phyloP scores from a whole-genome alignment of 768 basidiomycete genomes.

The Xanthoconium stramineum region DNA sequence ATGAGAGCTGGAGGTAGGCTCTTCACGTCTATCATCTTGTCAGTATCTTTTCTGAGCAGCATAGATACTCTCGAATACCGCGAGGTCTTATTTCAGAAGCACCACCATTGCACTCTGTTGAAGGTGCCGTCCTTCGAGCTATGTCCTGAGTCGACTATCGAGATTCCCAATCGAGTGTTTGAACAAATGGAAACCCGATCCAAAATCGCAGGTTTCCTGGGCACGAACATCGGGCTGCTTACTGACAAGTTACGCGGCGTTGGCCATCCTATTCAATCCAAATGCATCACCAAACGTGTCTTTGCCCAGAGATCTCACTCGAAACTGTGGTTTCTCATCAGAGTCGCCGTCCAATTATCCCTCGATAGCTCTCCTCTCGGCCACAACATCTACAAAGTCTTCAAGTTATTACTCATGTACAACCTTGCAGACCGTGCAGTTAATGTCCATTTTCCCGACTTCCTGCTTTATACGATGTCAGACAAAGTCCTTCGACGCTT shows the following conservation, averaged over 20 bases:
- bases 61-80: neutral
- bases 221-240: neutral
- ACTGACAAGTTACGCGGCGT: neutral
- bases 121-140: no score
- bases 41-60: neutral
- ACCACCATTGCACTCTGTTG: neutral
- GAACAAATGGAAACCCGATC: neutral
- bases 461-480: neutral
- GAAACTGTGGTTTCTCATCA: neutral
- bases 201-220: neutral
- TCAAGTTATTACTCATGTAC: no score
- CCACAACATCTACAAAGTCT: neutral
- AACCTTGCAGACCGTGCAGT: neutral
- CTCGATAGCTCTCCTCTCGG: neutral
- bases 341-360: neutral
- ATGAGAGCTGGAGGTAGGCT: neutral
- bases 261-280: neutral
- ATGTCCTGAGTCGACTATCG: neutral
- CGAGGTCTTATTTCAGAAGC: neutral
- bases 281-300: neutral
- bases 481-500: neutral
- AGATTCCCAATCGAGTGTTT: neutral
- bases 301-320: neutral
- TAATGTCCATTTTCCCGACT: neutral
- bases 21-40: neutral